Evolutionary conservation across 345 rosid species (phyloP), one percentile per base, ranked within the genome.

Genomic region (Eutrema yunnanense): DNA sequence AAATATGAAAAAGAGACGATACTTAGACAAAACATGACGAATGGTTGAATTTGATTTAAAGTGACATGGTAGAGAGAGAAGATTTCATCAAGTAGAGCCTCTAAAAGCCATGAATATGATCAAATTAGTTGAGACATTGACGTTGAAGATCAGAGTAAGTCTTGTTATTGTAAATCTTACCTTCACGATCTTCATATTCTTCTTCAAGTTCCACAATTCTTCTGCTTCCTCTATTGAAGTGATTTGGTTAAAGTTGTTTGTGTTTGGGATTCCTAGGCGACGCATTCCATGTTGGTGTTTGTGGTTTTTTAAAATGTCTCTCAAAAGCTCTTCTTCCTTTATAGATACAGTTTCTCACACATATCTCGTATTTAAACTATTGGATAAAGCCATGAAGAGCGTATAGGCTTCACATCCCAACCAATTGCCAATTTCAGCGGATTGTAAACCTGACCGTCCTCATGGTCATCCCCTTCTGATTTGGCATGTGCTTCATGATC

Each of bases 241-340:
- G 79, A 96, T 88, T 80, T 96, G 97, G 9, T 96, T 96, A 68
- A 96, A 96, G 83, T 96, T 96, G 82, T 96, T 96, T 36, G 98
- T 96, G 84, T 96, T 96, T 42, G 99, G 99, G 67, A 96, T 96
- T 70, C 97, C 98, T 58, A 92, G 84, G 77, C 98, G 92, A 34
- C 97, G 98, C 99, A 96, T 96, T 55, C 99, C 99, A 73, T 96
- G 99, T 71, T 96, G 99, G 84, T 96, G 99, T 14, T 93, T 22
- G 86, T 88, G 87, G 85, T 81, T 96, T 98, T 87, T 96, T 92
- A 77, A 96, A 96, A 80, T 96, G 98, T 70, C 97, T 81, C 88
- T 96, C 99, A 49, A 84, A 96, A 62, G 97, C 99, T 70, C 98
- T 84, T 34, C 98, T 88, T 4, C 99, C 99, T 98, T 96, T 90